Evolutionary conservation across 257 asterid genomes (phyloP).

Genomic region (Scutellaria minor): DNA sequence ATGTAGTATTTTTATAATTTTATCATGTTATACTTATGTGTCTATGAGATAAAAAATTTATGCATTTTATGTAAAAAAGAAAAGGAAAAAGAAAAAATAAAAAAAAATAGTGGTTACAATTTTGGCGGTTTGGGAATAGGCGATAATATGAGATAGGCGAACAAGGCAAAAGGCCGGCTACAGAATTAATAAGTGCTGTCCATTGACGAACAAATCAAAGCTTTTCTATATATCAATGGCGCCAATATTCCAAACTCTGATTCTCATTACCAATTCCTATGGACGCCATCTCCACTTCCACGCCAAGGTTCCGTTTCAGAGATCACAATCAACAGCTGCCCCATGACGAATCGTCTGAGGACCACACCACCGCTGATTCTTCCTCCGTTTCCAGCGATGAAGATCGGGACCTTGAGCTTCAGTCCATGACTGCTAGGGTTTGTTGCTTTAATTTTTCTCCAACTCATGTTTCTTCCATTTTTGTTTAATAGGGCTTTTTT

Average conservation of each 20-base stretch:
- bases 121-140: too few species aligned
- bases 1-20: too few species aligned
- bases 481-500: background rate
- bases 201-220: slow-evolving; percentile 57
- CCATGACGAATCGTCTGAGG: slow-evolving; percentile 43
- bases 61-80: too few species aligned
- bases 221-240: slow-evolving; percentile 45
- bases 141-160: background rate
- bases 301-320: slow-evolving; percentile 62
- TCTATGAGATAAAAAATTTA: too few species aligned
- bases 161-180: background rate
- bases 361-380: slow-evolving; percentile 47
- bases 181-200: slow-evolving; percentile 32
- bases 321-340: slow-evolving; percentile 47
- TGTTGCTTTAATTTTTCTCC: background rate
- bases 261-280: slow-evolving; percentile 30
- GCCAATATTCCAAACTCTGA: background rate
- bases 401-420: slow-evolving; percentile 54
- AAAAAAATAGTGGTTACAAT: too few species aligned
- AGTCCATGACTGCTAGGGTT: slow-evolving; percentile 89
- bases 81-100: too few species aligned
- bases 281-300: slow-evolving; percentile 46
- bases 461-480: background rate
- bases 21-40: too few species aligned
- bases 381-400: slow-evolving; percentile 50